These are phyloP conservation scores for Xylaria intraflava DNA, from an alignment of 495 filamentous ascomycete genomes.

Conservation along the genomic window DNA sequence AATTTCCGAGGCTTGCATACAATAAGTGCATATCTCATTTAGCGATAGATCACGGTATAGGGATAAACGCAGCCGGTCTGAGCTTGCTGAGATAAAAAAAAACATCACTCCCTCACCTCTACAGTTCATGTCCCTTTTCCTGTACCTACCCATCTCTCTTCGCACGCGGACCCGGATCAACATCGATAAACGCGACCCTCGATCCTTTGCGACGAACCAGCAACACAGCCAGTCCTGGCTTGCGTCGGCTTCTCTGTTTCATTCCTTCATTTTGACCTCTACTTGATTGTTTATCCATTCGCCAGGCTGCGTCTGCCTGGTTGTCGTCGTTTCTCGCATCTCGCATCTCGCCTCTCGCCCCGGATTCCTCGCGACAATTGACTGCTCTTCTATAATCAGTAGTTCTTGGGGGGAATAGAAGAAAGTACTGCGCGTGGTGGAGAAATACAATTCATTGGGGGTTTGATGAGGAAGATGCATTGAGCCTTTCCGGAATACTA, in stretches of 20 bases:
- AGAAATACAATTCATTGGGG: conserved; percentile 10
- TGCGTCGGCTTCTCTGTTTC: not conserved
- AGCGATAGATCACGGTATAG: no score
- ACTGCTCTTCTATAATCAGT: conserved; percentile 10
- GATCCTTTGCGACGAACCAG: not conserved
- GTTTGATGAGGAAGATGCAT: conserved; percentile 18
- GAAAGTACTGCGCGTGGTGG: conserved; percentile 13
- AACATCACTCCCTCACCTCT: not conserved
- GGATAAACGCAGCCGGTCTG: no score
- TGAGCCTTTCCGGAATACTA: conserved; percentile 17
- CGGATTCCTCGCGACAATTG: not conserved
- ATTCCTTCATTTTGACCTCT: not conserved
- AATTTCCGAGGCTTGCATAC: no score
- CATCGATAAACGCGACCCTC: not conserved
- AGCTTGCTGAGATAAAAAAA: no score
- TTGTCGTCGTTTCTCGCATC: not conserved
- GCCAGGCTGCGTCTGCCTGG: not conserved
- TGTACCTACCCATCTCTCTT: not conserved
- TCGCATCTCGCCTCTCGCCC: no score
- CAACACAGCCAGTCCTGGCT: not conserved
- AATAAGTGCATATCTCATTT: no score
- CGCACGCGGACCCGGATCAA: not conserved
- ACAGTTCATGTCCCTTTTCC: not conserved
- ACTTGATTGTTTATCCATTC: not conserved
- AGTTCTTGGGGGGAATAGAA: conserved; percentile 15